Evolutionary conservation across 2,329 filamentous ascomycete genomes (phyloP).

Genomic region (Botrytis hyacinthi): DNA sequence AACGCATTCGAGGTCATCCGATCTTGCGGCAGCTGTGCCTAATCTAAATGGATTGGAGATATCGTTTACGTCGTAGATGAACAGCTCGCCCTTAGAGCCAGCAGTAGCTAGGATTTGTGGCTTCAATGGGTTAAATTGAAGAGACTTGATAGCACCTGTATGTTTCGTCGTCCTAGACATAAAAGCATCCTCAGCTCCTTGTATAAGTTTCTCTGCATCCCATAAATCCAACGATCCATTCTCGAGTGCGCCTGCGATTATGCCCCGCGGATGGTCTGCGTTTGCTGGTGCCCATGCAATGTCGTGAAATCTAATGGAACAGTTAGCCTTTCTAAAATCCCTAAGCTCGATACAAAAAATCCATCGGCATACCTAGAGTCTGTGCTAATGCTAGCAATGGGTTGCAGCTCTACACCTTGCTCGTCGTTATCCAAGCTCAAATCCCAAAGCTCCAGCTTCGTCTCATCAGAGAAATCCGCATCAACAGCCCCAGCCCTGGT

Average conservation of each 20-base stretch:
- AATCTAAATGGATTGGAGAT: constrained; percentile 83
- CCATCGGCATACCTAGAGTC: constrained; percentile 74
- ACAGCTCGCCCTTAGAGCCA: constrained; percentile 92
- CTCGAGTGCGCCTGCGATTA: constrained; percentile 93
- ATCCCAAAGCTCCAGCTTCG: constrained; percentile 95
- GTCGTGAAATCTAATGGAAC: constrained; percentile 78
- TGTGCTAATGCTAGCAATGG: constrained; percentile 76
- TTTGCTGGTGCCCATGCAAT: constrained; percentile 88
- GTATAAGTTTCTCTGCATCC: constrained; percentile 73
- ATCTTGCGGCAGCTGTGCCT: constrained; percentile 81
- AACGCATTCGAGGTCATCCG: constrained; percentile 92
- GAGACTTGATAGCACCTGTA: constrained; percentile 84
- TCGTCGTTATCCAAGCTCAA: constrained; percentile 75
- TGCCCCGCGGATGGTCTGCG: constrained; percentile 74
- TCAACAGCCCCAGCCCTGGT: constrained; percentile 94
- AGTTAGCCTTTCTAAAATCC: constrained; percentile 20
- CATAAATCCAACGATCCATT: constrained; percentile 91
- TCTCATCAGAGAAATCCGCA: constrained; percentile 96
- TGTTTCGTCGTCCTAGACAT: constrained; percentile 88
- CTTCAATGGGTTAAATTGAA: constrained; percentile 95
- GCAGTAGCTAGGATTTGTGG: constrained; percentile 89
- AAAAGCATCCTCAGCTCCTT: constrained; percentile 65
- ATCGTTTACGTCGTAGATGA: constrained; percentile 92
- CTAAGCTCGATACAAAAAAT: neutral
- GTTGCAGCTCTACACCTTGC: constrained; percentile 79